Base-by-base conservation (phyloP, 1,284 basidiomycete genomes). In the Wolfiporia cocos region DNA sequence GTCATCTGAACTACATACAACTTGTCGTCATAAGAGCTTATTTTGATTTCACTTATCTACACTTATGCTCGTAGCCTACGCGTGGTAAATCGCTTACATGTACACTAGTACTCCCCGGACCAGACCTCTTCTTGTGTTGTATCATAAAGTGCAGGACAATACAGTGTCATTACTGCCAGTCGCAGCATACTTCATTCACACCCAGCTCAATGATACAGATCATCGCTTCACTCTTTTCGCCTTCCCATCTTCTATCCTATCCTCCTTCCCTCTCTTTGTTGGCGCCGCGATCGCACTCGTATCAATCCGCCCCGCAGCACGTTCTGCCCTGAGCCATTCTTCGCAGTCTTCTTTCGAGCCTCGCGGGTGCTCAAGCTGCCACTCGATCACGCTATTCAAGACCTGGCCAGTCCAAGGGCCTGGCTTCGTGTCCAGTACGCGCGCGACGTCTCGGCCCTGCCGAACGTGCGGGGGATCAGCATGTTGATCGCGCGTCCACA, bases 301-400 rank as follows among this genome's bases (percentile, higher is more conserved):
- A 12, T 39, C 49, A 36, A 67, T 62, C 24, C 65, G 66, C 2
- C 78, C 77, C 26, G 69, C 66, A 6, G 53, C 61, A 28, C 69
- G 67, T 53, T 82, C 75, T 18, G 64, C 63, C 45, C 65, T 64
- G 35, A 97, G 63, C 89, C 88, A 95, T 18, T 57, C 58, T 22
- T 70, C 60, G 56, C 88, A 91, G 6, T 82, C 76, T 4, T 79
- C 81, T 53, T 76, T 76, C 1, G 76, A 76, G 0, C 70, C 73
- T 2, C 68, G 55, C 0, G 92, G 88, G 58, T 92, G 67, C 28
- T 78, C 80, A 10, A 96, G 71, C 58, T 93, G 91, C 89, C 90
- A 95, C 47, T 81, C 76, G 18, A 89, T 59, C 31, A 95, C 71
- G 29, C 71, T 73, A 15, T 70, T 64, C n/a, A 88, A 68, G 15